A percentile compares a stretch with the other conserved stretches of the same genome.
phyloP scores from a whole-genome alignment of 192 early-diverging fungal genomes.

The Martensiomyces pterosporus region DNA sequence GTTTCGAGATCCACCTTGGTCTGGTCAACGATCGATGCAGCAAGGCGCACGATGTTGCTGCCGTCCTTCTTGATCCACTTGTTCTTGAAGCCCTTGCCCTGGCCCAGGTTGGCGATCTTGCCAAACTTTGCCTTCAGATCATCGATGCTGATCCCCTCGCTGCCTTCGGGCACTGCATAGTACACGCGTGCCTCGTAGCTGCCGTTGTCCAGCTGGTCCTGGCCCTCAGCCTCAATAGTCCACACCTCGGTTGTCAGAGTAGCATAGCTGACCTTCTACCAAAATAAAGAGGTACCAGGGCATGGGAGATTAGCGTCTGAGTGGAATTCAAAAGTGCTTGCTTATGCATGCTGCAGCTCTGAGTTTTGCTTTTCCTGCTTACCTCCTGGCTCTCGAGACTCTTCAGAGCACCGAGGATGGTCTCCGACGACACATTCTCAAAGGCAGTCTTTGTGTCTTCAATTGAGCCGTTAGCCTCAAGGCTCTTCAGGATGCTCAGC shows the following conservation, averaged over 20 bases:
- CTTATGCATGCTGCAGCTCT: too few species aligned
- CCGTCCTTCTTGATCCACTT: slow-evolving; percentile 93
- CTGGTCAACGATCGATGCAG: slow-evolving; percentile 79
- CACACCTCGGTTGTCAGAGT: slow-evolving; percentile 76
- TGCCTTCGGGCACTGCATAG: slow-evolving; percentile 74
- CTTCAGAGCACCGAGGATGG: slow-evolving; percentile 84
- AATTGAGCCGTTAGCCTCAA: slow-evolving; percentile 71
- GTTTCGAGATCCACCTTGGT: slow-evolving; percentile 69
- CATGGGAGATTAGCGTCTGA: too few species aligned
- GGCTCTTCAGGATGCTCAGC: slow-evolving; percentile 42
- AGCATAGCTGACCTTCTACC: slow-evolving; percentile 73
- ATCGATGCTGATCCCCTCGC: slow-evolving; percentile 78
- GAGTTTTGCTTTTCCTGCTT: slow-evolving; percentile 11
- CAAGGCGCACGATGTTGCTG: slow-evolving; percentile 68
- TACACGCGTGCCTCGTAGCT: slow-evolving; percentile 94
- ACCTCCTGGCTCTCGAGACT: slow-evolving; percentile 82
- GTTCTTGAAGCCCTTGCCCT: slow-evolving; percentile 94
- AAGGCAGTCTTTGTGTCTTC: slow-evolving; percentile 62
- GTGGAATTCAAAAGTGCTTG: too few species aligned
- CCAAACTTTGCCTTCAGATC: slow-evolving; percentile 77
- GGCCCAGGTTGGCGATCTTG: slow-evolving; percentile 80
- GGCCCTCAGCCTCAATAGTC: slow-evolving; percentile 84
- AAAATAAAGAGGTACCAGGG: too few species aligned
- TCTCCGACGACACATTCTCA: slow-evolving; percentile 56
- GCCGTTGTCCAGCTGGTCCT: slow-evolving; percentile 77